Evolutionary conservation across 2,329 filamentous ascomycete genomes (phyloP), one percentile per base, ranked within the genome.

Genomic region (Epichloe brachyelytri): DNA sequence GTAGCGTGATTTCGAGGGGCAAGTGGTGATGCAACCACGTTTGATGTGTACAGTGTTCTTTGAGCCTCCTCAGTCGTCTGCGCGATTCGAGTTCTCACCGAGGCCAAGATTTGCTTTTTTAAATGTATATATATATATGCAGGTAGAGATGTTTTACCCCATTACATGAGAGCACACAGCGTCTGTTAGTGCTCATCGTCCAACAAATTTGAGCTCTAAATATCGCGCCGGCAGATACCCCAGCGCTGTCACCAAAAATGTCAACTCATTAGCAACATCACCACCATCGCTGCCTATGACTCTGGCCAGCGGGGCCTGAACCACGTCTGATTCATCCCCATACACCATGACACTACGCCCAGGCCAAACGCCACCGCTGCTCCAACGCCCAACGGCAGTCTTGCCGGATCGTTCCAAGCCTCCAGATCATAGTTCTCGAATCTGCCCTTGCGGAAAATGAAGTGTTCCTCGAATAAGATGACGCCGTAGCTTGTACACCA

Each of bases 211-310:
- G n/a, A 67, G 60, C 59, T 73, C 71, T 2, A 71, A 45, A 61
- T 67, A 71, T 12, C 71, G 62, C 3, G 72, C 62, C 2, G 69
- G 69, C 4, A 67, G 20, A 53, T 72, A 74, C 20, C 59, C 62
- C 26, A 73, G 15, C 1, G 58, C 65, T 8, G 70, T 71, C 17
- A 75, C 62, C 19, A 69, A 70, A 57, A 82, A 74, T 1, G 59
- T 59, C 45, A 60, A 53, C 47, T 60, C 54, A 43, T 56, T 60
- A 0, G 77, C 78, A 59, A 79, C 64, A 63, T 82, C 79, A 50
- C 82, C 79, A 2, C 79, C 79, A 56, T 78, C 73, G 49, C 80
- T 77, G 0, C 78, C 78, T 11, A 78, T 78, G 14, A 54, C 66
- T 59, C 68, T 63, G 1, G 76, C 77, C 56, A 80, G 74, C 1